A percentile compares a stretch with the other conserved stretches of the same genome.
These are phyloP conservation scores for Lachnellula occidentalis DNA, from an alignment of 2,329 filamentous ascomycete species.

Conservation along the genomic window DNA sequence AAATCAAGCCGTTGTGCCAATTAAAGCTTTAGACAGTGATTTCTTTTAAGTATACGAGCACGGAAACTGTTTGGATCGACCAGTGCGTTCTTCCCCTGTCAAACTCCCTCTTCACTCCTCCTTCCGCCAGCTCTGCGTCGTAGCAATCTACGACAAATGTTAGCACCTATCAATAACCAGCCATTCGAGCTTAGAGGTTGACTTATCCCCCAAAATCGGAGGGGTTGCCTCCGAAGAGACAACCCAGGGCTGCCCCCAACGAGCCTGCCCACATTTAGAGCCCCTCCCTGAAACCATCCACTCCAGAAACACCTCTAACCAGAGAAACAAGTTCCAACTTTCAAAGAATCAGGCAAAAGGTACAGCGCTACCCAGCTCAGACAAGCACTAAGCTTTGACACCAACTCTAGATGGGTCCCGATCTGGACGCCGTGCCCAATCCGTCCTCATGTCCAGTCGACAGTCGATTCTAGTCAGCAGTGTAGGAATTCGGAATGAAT, in stretches of 20 bases:
- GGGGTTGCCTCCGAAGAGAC: slow-evolving; percentile 27
- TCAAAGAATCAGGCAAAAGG: slow-evolving; percentile 13
- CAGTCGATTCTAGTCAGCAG: slow-evolving; percentile 16
- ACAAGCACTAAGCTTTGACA: slow-evolving; percentile 93
- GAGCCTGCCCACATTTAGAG: slow-evolving; percentile 24
- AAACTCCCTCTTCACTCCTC: too few relatives aligned
- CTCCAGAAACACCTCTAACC: slow-evolving; percentile 15
- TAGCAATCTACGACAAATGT: slow-evolving; percentile 17
- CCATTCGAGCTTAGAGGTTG: slow-evolving; percentile 7
- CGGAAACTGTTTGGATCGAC: too few relatives aligned
- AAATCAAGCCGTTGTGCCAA: background rate
- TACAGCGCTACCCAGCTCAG: slow-evolving; percentile 33
- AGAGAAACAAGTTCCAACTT: slow-evolving; percentile 5
- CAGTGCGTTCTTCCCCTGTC: too few relatives aligned
- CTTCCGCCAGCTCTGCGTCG: background rate
- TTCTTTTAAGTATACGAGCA: too few relatives aligned
- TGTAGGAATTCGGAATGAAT: slow-evolving; percentile 11
- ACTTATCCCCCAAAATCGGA: slow-evolving; percentile 31
- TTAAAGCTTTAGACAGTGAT: too few relatives aligned
- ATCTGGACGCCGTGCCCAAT: slow-evolving; percentile 24
- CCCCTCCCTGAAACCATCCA: slow-evolving; percentile 12
- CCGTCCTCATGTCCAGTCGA: slow-evolving; percentile 8
- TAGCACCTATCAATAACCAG: slow-evolving; percentile 10
- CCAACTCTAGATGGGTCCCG: slow-evolving; percentile 89
- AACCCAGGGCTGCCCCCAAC: slow-evolving; percentile 29